These are phyloP conservation scores for Rhizophagus clarus DNA, from an alignment of 192 early-diverging fungal genomes.

Conservation along the genomic window DNA sequence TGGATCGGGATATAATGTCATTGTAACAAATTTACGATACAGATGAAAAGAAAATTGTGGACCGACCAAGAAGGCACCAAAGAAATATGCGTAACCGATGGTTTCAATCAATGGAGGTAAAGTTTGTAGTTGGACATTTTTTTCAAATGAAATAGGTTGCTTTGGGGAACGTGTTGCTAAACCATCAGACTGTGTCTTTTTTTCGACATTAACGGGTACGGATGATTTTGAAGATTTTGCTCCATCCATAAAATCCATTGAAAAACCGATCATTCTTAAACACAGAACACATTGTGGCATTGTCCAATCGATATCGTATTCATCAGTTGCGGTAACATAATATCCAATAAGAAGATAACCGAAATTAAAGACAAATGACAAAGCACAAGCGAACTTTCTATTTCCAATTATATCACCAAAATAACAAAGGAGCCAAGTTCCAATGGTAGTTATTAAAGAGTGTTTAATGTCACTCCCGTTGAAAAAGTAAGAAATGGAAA, in stretches of 20 bases:
- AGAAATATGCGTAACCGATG: conserved; percentile 58
- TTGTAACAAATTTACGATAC: conserved; percentile 50
- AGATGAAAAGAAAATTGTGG: conserved; percentile 66
- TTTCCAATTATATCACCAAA: conserved; percentile 36
- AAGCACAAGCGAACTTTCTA: conserved; percentile 37
- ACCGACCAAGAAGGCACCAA: conserved; percentile 59
- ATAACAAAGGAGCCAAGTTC: conserved; percentile 47
- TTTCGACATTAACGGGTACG: conserved; percentile 17
- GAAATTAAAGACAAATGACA: conserved; percentile 54
- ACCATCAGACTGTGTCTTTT: not conserved
- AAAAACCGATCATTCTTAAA: conserved; percentile 62
- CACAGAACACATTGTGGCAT: conserved; percentile 68
- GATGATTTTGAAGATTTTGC: conserved; percentile 32
- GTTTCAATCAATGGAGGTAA: conserved; percentile 51
- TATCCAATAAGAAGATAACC: conserved; percentile 52
- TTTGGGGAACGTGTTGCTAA: not conserved
- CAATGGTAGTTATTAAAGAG: conserved; percentile 48
- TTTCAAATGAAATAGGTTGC: conserved; percentile 51
- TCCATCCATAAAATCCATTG: conserved; percentile 63
- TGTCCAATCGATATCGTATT: conserved; percentile 62
- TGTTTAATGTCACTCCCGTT: conserved; percentile 52
- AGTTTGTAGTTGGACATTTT: conserved; percentile 43
- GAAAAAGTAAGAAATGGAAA: conserved; percentile 51
- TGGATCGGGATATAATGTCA: conserved; percentile 46
- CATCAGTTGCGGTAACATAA: conserved; percentile 48